Evolutionary conservation across 192 early-diverging fungal genomes (phyloP).

Genomic region (Podila clonocystis): DNA sequence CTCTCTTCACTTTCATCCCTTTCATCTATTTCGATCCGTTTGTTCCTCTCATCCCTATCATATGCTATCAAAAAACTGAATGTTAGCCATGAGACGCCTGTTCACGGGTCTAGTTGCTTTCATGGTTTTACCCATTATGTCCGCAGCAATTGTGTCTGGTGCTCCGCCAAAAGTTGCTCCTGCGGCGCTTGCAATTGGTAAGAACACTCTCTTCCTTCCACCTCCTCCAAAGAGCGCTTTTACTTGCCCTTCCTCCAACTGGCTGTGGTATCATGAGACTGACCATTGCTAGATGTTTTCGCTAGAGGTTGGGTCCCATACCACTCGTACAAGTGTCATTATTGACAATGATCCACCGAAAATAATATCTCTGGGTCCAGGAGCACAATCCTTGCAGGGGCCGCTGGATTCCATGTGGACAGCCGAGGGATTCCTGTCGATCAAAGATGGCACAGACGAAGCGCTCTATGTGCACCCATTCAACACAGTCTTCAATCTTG

Average conservation of each 20-base stretch:
- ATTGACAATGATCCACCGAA: conserved; percentile 2
- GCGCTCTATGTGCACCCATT: conserved; percentile 8
- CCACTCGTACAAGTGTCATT: conserved; percentile 14
- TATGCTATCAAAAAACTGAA: conserved; percentile 11
- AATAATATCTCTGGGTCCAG: conserved; percentile 19
- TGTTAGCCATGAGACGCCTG: not conserved
- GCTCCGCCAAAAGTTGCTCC: no score
- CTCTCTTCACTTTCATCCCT: not conserved
- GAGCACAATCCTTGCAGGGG: conserved; percentile 1
- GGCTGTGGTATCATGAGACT: not conserved
- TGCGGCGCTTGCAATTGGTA: conserved; percentile 16
- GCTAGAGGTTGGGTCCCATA: conserved; percentile 9
- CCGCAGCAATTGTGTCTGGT: conserved; percentile 3
- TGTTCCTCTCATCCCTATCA: not conserved
- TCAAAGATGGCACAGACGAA: conserved; percentile 20
- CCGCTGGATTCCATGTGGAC: conserved; percentile 23
- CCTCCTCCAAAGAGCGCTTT: not conserved
- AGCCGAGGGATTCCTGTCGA: conserved; percentile 10
- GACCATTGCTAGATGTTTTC: conserved; percentile 1
- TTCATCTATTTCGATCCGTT: not conserved
- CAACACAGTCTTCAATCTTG: conserved; percentile 16
- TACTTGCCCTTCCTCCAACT: not conserved
- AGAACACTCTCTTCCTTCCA: not conserved
- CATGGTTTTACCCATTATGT: conserved; percentile 4
- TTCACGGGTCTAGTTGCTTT: conserved; percentile 10